Evolutionary conservation across 2,329 filamentous ascomycete species (phyloP), one percentile per base, ranked within the genome.

Genomic region (Xylaria arbuscula): DNA sequence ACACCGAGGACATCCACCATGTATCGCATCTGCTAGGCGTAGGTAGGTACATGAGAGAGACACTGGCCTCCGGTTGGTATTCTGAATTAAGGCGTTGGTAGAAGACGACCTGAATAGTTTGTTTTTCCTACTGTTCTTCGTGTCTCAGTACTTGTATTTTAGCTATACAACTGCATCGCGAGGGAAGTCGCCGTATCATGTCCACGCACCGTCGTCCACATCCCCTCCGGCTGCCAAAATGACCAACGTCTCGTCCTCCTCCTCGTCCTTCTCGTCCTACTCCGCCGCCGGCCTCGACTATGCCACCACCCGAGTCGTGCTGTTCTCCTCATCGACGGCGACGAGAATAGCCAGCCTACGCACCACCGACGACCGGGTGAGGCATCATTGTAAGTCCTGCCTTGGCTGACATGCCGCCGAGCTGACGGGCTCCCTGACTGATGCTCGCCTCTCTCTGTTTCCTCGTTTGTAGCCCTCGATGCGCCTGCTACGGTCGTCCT

Each of bases 271-370:
- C n/a, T 22, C 59, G 22, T 74, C 78, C 64, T 75, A 76, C 58
- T 73, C 78, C 70, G 76, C 79, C 73, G 76, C 79, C 73, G 76
- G 77, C 73, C 78, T 89, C 71, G 86, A 90, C 79, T 79, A 88
- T 72, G 78, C 79, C 62, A 80, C 82, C 68, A 82, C 82, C 62
- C 85, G 83, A 74, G 79, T 81, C 57, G 86, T 84, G 60, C 80
- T 92, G 68, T 82, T 84, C 60, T 90, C 89, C 50, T 90, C 90
- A 55, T 92, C 90, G 8, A 91, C 89, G 15, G 80, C 81, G 40
- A 74, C 80, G 22, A 86, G 90, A 56, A 86, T 87, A 72, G 77
- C 83, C 61, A 84, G 86, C 74, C 79, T 92, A 68, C 85, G 84
- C 68, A 74, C 76, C 47, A 80, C 92, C 53, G 85, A 89, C 71